Evolutionary conservation across 164 flowering plant species (phyloP).

Genomic region (Magnolia sinica): DNA sequence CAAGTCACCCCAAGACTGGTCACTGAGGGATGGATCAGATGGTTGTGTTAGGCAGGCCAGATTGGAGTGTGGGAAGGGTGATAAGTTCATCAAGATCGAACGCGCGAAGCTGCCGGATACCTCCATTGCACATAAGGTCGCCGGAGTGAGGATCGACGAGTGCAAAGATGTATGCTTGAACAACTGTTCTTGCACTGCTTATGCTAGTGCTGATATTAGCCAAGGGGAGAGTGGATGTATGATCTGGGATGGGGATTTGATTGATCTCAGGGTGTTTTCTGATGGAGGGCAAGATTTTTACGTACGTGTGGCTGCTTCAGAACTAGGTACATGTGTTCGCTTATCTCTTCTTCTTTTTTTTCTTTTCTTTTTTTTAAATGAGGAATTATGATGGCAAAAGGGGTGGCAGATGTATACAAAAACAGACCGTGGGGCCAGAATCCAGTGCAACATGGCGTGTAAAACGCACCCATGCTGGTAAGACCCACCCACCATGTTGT

Average conservation of each 20-base stretch:
- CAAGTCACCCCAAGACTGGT: constrained; percentile 27
- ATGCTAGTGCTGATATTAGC: constrained; percentile 14
- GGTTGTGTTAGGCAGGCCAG: constrained; percentile 32
- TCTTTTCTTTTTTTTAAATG: not conserved
- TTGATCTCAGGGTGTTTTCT: constrained; percentile 18
- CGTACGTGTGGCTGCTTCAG: constrained; percentile 24
- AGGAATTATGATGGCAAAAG: not conserved
- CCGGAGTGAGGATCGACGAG: constrained; percentile 16
- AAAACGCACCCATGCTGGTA: too few relatives aligned
- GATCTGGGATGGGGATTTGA: constrained; percentile 25
- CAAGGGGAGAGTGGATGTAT: constrained; percentile 31
- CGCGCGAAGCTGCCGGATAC: constrained; percentile 32
- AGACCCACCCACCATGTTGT: too few relatives aligned
- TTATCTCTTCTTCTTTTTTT: not conserved
- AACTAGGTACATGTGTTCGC: not conserved
- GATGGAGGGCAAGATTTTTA: constrained; percentile 22
- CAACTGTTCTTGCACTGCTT: constrained; percentile 35
- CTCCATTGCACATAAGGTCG: not conserved
- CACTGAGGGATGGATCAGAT: constrained; percentile 27
- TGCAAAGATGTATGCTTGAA: constrained; percentile 23
- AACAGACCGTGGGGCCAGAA: not conserved
- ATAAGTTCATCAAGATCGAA: constrained; percentile 8
- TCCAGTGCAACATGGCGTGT: too few relatives aligned
- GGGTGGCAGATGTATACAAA: not conserved
- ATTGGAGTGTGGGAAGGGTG: constrained; percentile 22